Evolutionary conservation across 73 alveolate species (phyloP).

Genomic region (Paramecium pentaurelia): DNA sequence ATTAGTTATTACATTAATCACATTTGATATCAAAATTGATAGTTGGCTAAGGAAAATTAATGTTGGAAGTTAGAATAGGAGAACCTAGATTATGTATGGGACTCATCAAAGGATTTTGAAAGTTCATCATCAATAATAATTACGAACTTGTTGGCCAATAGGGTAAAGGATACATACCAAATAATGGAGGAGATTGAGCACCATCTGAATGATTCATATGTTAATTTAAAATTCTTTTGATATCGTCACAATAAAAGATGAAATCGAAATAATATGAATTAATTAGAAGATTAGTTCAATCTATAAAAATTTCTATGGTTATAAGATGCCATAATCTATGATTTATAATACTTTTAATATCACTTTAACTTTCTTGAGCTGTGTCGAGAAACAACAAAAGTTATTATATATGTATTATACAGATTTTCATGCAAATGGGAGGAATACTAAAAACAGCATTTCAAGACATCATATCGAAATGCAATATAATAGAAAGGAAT

Average conservation of each 20-base stretch:
- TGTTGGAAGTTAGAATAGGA: neutral
- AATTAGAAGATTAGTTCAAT: neutral
- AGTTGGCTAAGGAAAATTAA: neutral
- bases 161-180: neutral
- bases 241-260: neutral
- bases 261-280: neutral
- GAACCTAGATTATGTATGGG: neutral
- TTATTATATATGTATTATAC: neutral
- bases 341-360: neutral
- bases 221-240: conserved; percentile 8
- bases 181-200: neutral
- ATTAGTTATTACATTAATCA: neutral
- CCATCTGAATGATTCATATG: conserved; percentile 19
- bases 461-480: neutral
- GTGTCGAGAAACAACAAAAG: conserved; percentile 15
- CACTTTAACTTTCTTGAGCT: neutral
- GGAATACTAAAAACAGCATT: conserved; percentile 32
- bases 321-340: neutral
- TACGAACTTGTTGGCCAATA: conserved; percentile 15
- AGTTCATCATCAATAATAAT: neutral
- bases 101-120: conserved; percentile 4
- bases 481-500: conserved; percentile 4
- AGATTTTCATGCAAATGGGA: conserved; percentile 47
- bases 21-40: neutral
- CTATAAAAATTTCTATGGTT: neutral